These are phyloP conservation scores for Lipomyces sp. DNA, from an alignment of 805 yeast species.

Conservation along the genomic window DNA sequence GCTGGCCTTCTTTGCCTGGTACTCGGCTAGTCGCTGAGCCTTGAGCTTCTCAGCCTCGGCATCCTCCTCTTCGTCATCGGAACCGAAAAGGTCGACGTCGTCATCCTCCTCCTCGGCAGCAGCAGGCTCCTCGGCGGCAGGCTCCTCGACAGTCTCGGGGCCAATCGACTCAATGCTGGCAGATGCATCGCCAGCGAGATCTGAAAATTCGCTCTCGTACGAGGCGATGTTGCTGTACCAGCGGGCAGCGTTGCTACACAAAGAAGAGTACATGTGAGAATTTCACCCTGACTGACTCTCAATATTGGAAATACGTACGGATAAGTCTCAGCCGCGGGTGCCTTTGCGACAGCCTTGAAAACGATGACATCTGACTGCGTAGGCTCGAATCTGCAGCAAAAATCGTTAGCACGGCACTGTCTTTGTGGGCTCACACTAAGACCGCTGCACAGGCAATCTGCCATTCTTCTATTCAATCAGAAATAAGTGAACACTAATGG, in stretches of 20 bases:
- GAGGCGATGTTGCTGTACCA: conserved; percentile 99
- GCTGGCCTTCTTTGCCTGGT: conserved; percentile 95
- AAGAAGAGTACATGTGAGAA: no score
- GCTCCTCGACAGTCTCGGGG: conserved; percentile 41
- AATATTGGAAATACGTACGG: no score
- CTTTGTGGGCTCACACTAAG: no score
- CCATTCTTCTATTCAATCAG: no score
- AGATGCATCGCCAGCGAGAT: conserved; percentile 62
- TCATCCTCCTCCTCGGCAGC: conserved; percentile 81
- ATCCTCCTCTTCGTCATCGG: conserved; percentile 91
- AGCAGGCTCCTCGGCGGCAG: conserved; percentile 50
- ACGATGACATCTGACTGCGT: conserved; percentile 94
- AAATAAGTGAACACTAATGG: conserved; percentile 45
- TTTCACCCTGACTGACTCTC: no score
- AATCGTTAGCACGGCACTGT: conserved; percentile 13
- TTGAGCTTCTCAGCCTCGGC: conserved; percentile 96
- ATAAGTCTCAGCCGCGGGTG: conserved; percentile 60
- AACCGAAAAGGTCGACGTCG: conserved; percentile 91
- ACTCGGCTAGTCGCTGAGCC: conserved; percentile 96
- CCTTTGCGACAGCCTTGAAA: conserved; percentile 74
- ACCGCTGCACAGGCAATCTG: neutral
- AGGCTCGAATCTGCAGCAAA: conserved; percentile 62
- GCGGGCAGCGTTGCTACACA: conserved; percentile 71
- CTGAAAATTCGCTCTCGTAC: conserved; percentile 80
- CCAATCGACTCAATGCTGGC: conserved; percentile 37